Evolutionary conservation across 1,284 basidiomycete species (phyloP), one percentile per base, ranked within the genome.

Genomic region (Trichosporon coremiiforme): DNA sequence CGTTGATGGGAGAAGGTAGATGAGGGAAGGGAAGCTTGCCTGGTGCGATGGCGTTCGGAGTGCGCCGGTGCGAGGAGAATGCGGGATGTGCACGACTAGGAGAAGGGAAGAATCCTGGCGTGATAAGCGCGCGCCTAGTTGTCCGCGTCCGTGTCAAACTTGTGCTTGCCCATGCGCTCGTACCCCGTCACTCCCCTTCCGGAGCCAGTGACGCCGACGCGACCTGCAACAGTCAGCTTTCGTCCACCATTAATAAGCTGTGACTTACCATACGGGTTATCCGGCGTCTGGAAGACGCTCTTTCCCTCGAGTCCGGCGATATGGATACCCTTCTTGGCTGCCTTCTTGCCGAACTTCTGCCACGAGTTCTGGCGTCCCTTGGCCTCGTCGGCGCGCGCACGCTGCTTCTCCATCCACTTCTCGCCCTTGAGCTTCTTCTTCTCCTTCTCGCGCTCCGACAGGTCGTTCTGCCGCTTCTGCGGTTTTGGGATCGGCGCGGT

Each of bases 341-440:
- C 90, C 85, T 97, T 98, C 85, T 95, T 96, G 12, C 95, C 92
- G 86, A 99, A 99, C 85, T 94, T 95, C 85, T 98, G 93, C 96
- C 96, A 99, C 20, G 90, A 90, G 74, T 88, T 89, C 85, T 97
- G 93, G 36, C 36, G 36, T 12, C 36, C 36, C 85, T 96, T 96
- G 71, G 88, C 87, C 79, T 96, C 94, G 80, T 94, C 92, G 9
- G 94, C 90, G 84, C 96, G 96, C 20, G 89, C 89, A 55, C 93
- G 92, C 78, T 90, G 90, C 7, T 86, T 88, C 85, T 95, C 93
- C 70, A 94, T 80, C 85, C 97, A 97, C 86, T 96, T 96, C 85
- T 98, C 95, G 79, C 94, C 97, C 85, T 93, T 94, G 86, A 92
- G 93, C 87, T 95, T 95, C 87, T 95, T 96, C 84, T 86, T 87